phyloP scores from a whole-genome alignment of 1,139 yeast species.

The Candida labiduridarum region DNA sequence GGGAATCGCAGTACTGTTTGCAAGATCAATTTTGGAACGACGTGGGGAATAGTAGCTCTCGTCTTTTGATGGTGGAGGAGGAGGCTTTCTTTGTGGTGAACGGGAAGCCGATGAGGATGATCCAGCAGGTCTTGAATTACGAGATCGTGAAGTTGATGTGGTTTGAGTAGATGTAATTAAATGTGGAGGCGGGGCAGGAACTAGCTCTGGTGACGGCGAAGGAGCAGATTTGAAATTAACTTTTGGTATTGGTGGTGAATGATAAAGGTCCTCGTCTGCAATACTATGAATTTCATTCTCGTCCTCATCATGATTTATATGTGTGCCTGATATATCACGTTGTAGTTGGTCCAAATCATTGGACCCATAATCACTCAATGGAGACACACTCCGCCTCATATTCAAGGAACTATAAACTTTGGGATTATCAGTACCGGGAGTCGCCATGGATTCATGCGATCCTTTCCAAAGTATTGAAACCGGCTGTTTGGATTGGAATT shows the following conservation, averaged over 20 bases:
- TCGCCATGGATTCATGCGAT: slow-evolving; percentile 1
- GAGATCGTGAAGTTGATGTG: background rate
- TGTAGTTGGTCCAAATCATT: slow-evolving; percentile 25
- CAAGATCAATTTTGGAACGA: slow-evolving; percentile 7
- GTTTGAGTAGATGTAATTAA: slow-evolving; percentile 3
- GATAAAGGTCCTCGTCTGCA: background rate
- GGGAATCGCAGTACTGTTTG: slow-evolving; percentile 33
- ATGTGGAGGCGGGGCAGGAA: slow-evolving; percentile 17
- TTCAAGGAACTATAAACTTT: slow-evolving; percentile 7
- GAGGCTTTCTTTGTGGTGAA: slow-evolving; percentile 19
- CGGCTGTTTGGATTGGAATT: slow-evolving; percentile 41
- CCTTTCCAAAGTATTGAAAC: slow-evolving; percentile 28
- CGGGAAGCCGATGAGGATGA: slow-evolving; percentile 10
- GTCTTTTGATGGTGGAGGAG: slow-evolving; percentile 16
- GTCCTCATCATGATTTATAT: background rate
- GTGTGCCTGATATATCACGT: slow-evolving; percentile 18
- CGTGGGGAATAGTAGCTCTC: slow-evolving; percentile 15
- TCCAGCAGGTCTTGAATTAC: slow-evolving; percentile 11
- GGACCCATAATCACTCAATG: slow-evolving; percentile 15
- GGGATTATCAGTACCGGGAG: slow-evolving; percentile 5
- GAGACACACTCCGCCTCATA: slow-evolving; percentile 14
- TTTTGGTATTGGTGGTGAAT: slow-evolving; percentile 5
- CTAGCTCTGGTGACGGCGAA: background rate
- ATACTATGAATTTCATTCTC: background rate
- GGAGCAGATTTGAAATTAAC: background rate